Base-by-base conservation (phyloP, 2,329 filamentous ascomycete genomes). In the Diplodia mutila region DNA sequence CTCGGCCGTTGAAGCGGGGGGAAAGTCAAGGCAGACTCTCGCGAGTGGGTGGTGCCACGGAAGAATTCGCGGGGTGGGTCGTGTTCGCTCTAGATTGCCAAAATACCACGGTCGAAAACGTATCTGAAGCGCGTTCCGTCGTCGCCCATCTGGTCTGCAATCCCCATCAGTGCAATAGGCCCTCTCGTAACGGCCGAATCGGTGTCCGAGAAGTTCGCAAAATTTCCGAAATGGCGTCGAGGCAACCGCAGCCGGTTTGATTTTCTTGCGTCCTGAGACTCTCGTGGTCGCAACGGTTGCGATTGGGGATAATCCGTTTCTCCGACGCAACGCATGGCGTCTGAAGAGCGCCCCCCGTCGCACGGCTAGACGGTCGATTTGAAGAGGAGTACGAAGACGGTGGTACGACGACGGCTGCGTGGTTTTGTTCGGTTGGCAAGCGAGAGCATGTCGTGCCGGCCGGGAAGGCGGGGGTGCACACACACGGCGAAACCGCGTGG, bases 161-260 rank as follows among this genome's bases (percentile, higher is more conserved):
- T 21, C n/a, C n/a, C n/a, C n/a, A n/a, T n/a, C n/a, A n/a, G n/a
- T n/a, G n/a, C n/a, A n/a, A n/a, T n/a, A n/a, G n/a, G n/a, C n/a
- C n/a, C n/a, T n/a, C n/a, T n/a, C n/a, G n/a, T n/a, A 14, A 14
- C 39, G 39, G 57, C 18, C 16, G 21, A 23, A 59, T 29, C 57
- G 9, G 7, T 63, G n/a, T 8, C 48, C 49, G 18, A 37, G 37
- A 51, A 61, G 8, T 21, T 32, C 57, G 25, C 29, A 25, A 29
- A 49, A 61, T 49, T 27, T 32, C 57, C 57, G 57, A 51, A 11
- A 34, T 8, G 42, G 29, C 1, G n/a, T 21, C 21, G 29, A 46
- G 59, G 59, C 46, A 63, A 32, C 42, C 23, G 8, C 27, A 51
- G 27, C 59, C 46, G 59, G 59, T 63, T 63, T 63, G 59, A 63